Conservation (phyloP, 2,329 filamentous ascomycete species). For the Cladosporium sp. region DNA sequence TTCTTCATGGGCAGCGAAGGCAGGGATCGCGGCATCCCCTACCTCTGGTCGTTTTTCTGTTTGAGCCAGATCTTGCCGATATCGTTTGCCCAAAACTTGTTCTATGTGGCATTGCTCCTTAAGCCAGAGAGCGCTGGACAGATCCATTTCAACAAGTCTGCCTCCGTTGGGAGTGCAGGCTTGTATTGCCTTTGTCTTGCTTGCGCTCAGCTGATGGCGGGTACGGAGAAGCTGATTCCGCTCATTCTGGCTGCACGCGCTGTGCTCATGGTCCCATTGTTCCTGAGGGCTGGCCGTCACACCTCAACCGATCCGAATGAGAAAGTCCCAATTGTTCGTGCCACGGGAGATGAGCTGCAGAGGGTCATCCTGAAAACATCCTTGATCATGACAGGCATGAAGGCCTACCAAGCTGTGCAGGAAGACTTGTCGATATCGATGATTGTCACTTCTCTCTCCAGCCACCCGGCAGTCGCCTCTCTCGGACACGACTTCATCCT, state of each 20-base stretch:
- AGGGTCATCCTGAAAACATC: conserved; percentile 6
- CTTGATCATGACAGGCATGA: conserved; percentile 13
- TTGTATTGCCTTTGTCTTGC: conserved; percentile 18
- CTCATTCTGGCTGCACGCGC: conserved; percentile 23
- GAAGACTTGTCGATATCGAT: background rate
- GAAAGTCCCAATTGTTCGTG: conserved; percentile 10
- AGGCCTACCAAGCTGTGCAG: conserved; percentile 2
- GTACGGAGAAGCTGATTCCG: conserved; percentile 17
- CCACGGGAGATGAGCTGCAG: conserved; percentile 10
- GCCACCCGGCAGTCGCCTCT: conserved; percentile 29
- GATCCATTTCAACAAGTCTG: conserved; percentile 6
- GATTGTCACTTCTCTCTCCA: conserved; percentile 18
- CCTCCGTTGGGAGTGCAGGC: conserved; percentile 5
- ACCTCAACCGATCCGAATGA: background rate
- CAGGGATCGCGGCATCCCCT: conserved; percentile 21
- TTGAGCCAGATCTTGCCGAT: conserved; percentile 32
- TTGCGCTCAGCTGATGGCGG: conserved; percentile 13
- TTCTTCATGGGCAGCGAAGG: conserved; percentile 29
- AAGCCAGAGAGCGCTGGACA: conserved; percentile 1
- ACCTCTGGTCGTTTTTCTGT: conserved; percentile 31
- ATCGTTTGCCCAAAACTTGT: conserved; percentile 31
- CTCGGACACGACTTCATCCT: conserved; percentile 28
- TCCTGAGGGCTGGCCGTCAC: conserved; percentile 10
- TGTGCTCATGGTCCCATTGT: conserved; percentile 21
- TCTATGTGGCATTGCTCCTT: conserved; percentile 27